Evolutionary conservation across 108 stramenopile species (phyloP).

Genomic region (Nitzschia inconspicua): DNA sequence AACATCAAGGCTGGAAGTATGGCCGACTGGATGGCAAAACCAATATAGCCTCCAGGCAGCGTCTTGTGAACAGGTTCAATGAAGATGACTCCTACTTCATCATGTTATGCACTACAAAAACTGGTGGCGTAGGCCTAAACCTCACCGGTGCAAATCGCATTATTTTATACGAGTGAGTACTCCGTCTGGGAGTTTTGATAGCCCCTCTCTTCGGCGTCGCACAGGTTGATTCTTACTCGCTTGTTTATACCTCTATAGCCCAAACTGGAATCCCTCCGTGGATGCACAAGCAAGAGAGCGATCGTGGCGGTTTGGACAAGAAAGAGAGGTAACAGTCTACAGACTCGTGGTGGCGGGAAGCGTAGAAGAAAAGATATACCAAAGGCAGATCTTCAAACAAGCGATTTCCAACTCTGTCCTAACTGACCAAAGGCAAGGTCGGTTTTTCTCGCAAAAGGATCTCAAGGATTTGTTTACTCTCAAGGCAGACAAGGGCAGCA

Average conservation of each 20-base stretch:
- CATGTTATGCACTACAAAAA: constrained; percentile 94
- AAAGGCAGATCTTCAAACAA: constrained; percentile 98
- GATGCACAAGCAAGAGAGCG: constrained; percentile 87
- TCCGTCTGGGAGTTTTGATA: no score
- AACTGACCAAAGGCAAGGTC: constrained; percentile 86
- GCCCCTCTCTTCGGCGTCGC: constrained; percentile 30
- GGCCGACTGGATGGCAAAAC: constrained; percentile 94
- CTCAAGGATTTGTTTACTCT: constrained; percentile 90
- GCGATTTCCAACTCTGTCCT: constrained; percentile 89
- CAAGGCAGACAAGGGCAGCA: constrained; percentile 59
- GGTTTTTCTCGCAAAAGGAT: constrained; percentile 88
- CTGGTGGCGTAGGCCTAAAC: constrained; percentile 95
- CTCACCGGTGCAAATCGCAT: constrained; percentile 72
- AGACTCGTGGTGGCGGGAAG: constrained; percentile 92
- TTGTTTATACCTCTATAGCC: constrained; percentile 54
- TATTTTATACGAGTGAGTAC: constrained; percentile 56
- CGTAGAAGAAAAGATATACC: constrained; percentile 98
- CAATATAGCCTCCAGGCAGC: constrained; percentile 81
- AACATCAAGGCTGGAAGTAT: constrained; percentile 76
- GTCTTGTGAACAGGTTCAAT: constrained; percentile 92
- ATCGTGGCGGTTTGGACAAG: constrained; percentile 95
- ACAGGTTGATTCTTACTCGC: constrained; percentile 37
- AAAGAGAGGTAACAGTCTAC: constrained; percentile 91
- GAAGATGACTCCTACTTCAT: constrained; percentile 72
- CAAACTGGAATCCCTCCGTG: constrained; percentile 97